phyloP scores from a whole-genome alignment of 2,329 filamentous ascomycete genomes.

The Hymenoscyphus fraxineus region DNA sequence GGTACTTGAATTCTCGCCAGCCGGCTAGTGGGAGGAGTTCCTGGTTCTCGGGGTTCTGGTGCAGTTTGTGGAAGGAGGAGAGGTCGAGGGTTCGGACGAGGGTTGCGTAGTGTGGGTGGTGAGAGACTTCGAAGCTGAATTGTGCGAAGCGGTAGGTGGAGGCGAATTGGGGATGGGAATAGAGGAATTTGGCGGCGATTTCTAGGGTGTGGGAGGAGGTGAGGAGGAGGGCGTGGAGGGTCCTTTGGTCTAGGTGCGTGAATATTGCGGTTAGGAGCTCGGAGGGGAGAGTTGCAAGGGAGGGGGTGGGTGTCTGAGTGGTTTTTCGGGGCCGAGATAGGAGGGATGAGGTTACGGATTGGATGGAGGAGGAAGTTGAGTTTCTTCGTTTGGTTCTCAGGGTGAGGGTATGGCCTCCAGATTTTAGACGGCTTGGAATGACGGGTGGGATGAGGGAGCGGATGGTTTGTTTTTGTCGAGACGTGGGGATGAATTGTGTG shows the following conservation, averaged over 20 bases:
- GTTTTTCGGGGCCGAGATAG: conserved; percentile 12
- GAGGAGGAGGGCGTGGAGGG: conserved; percentile 19
- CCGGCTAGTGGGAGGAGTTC: conserved; percentile 15
- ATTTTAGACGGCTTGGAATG: conserved; percentile 2
- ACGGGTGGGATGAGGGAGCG: conserved; percentile 16
- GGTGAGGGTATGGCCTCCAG: background rate
- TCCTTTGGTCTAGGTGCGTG: conserved; percentile 17
- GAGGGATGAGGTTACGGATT: conserved; percentile 18
- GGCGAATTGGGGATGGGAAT: conserved; percentile 21
- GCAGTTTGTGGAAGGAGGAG: conserved; percentile 16
- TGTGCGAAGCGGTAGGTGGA: conserved; percentile 29
- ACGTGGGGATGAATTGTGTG: background rate
- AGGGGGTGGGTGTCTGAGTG: conserved; percentile 7
- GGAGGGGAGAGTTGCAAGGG: conserved; percentile 19
- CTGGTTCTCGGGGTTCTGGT: conserved; percentile 3
- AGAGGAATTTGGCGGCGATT: conserved; percentile 20
- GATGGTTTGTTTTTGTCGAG: conserved; percentile 9
- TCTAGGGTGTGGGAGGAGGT: conserved; percentile 20
- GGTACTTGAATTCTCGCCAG: conserved; percentile 29
- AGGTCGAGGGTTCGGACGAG: conserved; percentile 25
- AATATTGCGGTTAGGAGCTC: conserved; percentile 25
- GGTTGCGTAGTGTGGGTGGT: conserved; percentile 18
- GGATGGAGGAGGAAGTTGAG: conserved; percentile 16
- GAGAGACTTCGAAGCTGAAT: conserved; percentile 21
- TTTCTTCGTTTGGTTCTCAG: conserved; percentile 13